Evolutionary conservation across 1,284 basidiomycete genomes (phyloP), one percentile per base, ranked within the genome.

Genomic region (Pseudomicrostroma phylloplanum): DNA sequence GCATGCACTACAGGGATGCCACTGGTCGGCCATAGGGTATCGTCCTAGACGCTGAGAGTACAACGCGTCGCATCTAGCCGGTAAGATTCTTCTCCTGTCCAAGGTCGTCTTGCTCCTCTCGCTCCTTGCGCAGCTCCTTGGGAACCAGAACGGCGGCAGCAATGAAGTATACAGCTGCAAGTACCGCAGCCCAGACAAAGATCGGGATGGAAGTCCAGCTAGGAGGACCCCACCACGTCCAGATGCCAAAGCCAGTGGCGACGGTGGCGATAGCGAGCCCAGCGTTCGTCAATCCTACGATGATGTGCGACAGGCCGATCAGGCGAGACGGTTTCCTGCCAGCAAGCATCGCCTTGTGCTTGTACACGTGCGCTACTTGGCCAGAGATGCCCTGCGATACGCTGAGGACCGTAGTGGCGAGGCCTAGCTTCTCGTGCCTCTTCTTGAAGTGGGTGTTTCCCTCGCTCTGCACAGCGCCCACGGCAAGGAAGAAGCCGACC

Each of bases 391-490:
- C 80, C 77, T 90, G 88, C 12, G 83, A 59, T 57, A 86, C 48
- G 71, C 87, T 86, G n/a, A 89, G 79, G 51, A 83, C 81, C 64
- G 88, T 84, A 49, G 89, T 78, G 6, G 82, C 82, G 54, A 86
- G 73, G 39, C 88, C 88, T 69, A 83, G 82, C 79, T 81, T 81
- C 85, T 86, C 69, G 55, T 60, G 66, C 39, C 59, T 63, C 43
- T 62, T 59, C 19, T 57, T 48, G 43, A 67, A 70, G 63, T 66
- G 58, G 23, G 25, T 59, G 53, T 56, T 39, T 39, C 67, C 43
- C 49, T 6, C 39, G 15, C 41, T 26, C 40, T 60, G 53, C 36
- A 62, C 57, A 12, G 66, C 60, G 41, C 60, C 72, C 62, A 85
- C 83, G 78, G 84, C 86, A 78, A 88, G 85, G 82, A 21, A 83